Base-by-base conservation (phyloP, 148 eudicot species). In the Talinum fruticosum region DNA sequence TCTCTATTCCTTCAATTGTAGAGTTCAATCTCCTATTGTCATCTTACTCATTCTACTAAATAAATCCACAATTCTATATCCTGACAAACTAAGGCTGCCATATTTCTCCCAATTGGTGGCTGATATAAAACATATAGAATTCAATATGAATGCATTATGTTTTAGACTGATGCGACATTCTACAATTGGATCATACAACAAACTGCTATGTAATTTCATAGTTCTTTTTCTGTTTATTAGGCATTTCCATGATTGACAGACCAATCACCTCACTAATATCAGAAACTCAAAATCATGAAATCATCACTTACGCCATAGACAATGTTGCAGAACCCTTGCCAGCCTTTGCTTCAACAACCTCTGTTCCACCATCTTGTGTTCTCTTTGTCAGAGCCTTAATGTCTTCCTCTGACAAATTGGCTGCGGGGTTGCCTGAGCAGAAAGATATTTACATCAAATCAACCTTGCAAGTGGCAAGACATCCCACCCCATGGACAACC, bases 311-410 rank as follows among this genome's bases (percentile, higher is more conserved):
- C 97, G 97, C 97, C 99, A 95, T 95, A 10, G 99, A 93, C 79
- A 96, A 89, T 53, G 99, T 96, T 59, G 97, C 99, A 38, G 99
- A 96, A 74, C 99, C 97, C 91, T 96, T 93, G 81, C 99, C 99
- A 84, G 98, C 97, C 84, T 96, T 96, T 28, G 99, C 98, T 54
- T 86, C 86, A 51, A 96, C 99, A 76, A 96, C 99, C 85, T 93
- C 97, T 5, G 99, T 91, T 76, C 99, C 99, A 74, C 97, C 99
- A 86, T 96, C 97, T 85, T 93, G 99, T 62, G 99, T 96, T 79
- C 97, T 82, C 75, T 85, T 88, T 33, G 99, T 96, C 72, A 96
- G 90, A 49, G 86, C 89, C 30, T 30, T 77, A 66, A 96, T 81
- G 29, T 87, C 97, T 51, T 84, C 86, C 37, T 77, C 84, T 30